Conservation (phyloP, 371 early-diverging fungal species). For the Nematocida homosporus region DNA sequence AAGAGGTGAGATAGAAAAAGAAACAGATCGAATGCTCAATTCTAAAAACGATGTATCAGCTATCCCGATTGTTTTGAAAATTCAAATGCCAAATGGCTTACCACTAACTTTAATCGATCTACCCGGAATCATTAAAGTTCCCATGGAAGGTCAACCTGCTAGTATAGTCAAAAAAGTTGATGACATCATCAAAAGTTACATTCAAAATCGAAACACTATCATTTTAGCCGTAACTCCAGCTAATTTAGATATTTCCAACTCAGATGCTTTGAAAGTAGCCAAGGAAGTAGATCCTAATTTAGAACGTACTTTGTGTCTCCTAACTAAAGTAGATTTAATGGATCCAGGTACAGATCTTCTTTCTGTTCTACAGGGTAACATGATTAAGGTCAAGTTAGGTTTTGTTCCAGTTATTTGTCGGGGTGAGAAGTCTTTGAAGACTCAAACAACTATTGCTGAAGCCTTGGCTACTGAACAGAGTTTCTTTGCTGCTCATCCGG, state of each 20-base stretch:
- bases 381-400: conserved; percentile 84
- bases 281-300: conserved; percentile 85
- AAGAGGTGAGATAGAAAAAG: conserved; percentile 77
- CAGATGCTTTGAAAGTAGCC: conserved; percentile 88
- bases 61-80: conserved; percentile 82
- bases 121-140: conserved; percentile 82
- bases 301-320: conserved; percentile 86
- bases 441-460: conserved; percentile 76
- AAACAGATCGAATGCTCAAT: conserved; percentile 81
- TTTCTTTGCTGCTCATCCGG: conserved; percentile 83
- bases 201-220: conserved; percentile 83
- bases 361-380: conserved; percentile 82
- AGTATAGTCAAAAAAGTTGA: conserved; percentile 82
- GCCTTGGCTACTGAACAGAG: conserved; percentile 80
- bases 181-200: conserved; percentile 83
- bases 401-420: conserved; percentile 94
- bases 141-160: conserved; percentile 86
- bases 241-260: conserved; percentile 93
- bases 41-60: conserved; percentile 73
- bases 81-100: conserved; percentile 84
- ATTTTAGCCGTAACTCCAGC: conserved; percentile 90
- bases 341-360: conserved; percentile 83
- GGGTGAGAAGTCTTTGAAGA: conserved; percentile 81
- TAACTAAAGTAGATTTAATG: conserved; percentile 95
- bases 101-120: conserved; percentile 91